phyloP scores from a whole-genome alignment of 106 monocot genomes.

The Allium cepa region DNA sequence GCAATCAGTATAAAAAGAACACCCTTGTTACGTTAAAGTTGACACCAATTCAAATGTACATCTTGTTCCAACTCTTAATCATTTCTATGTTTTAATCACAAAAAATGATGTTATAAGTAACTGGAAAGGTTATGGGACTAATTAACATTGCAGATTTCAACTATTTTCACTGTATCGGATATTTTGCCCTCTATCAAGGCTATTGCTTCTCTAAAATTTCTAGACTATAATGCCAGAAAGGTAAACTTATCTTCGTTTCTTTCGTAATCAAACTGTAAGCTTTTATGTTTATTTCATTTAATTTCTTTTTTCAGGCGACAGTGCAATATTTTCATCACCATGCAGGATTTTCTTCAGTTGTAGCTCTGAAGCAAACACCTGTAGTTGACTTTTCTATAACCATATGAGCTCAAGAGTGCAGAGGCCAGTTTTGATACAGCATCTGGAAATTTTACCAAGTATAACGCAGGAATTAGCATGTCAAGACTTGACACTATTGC shows the following conservation, averaged over 20 bases:
- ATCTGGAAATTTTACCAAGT: too few relatives aligned
- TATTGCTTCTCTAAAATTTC: slow-evolving; percentile 61
- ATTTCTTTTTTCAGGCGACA: slow-evolving; percentile 41
- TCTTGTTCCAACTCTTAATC: too few relatives aligned
- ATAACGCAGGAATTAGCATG: slow-evolving; percentile 58
- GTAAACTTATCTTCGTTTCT: too few relatives aligned
- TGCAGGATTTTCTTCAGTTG: slow-evolving; percentile 56
- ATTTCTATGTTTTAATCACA: background rate
- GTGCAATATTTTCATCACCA: slow-evolving; percentile 95
- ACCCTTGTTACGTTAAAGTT: slow-evolving; percentile 69
- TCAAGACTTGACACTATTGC: slow-evolving; percentile 60
- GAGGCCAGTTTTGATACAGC: too few relatives aligned
- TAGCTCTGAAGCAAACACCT: too few relatives aligned
- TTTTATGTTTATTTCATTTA: background rate
- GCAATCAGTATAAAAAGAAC: slow-evolving; percentile 76
- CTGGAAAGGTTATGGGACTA: too few relatives aligned
- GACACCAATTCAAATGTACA: slow-evolving; percentile 85
- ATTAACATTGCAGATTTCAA: slow-evolving; percentile 42
- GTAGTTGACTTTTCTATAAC: too few relatives aligned
- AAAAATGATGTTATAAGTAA: too few relatives aligned
- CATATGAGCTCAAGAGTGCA: too few relatives aligned
- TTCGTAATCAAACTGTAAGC: too few relatives aligned
- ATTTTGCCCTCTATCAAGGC: slow-evolving; percentile 69
- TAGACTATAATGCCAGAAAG: slow-evolving; percentile 80
- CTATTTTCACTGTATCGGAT: slow-evolving; percentile 54